Evolutionary conservation across 495 filamentous ascomycete species (phyloP).

Genomic region (Penicillium paradoxum): DNA sequence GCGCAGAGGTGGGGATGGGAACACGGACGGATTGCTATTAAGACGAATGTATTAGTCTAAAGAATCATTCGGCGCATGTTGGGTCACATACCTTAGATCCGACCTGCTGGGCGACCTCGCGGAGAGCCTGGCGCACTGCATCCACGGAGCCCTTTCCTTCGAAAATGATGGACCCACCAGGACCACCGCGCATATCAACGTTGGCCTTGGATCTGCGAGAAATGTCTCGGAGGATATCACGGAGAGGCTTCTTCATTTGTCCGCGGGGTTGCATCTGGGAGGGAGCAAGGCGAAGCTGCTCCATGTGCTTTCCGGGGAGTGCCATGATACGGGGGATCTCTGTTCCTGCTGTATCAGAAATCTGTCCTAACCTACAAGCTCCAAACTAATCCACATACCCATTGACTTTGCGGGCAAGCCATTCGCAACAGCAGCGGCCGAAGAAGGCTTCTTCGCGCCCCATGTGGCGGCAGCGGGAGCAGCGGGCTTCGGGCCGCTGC

Average conservation of each 20-base stretch:
- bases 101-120: slow-evolving; percentile 78
- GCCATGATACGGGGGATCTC: slow-evolving; percentile 56
- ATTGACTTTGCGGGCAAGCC: slow-evolving; percentile 46
- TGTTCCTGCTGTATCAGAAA: slow-evolving; percentile 6
- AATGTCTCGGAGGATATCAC: slow-evolving; percentile 80
- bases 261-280: slow-evolving; percentile 65
- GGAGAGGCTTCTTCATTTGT: slow-evolving; percentile 74
- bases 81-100: slow-evolving; percentile 63
- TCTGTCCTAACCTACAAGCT: background rate
- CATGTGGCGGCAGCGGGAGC: slow-evolving; percentile 62
- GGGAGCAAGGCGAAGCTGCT: slow-evolving; percentile 65
- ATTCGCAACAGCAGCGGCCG: slow-evolving; percentile 56
- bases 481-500: slow-evolving; percentile 61
- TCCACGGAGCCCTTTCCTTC: slow-evolving; percentile 75
- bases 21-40: slow-evolving; percentile 66
- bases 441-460: slow-evolving; percentile 55
- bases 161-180: slow-evolving; percentile 65
- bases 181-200: slow-evolving; percentile 66
- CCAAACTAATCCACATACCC: slow-evolving; percentile 24
- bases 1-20: slow-evolving; percentile 73
- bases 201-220: slow-evolving; percentile 82
- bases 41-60: background rate
- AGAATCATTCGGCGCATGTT: background rate
- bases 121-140: slow-evolving; percentile 73
- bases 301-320: slow-evolving; percentile 73